A percentile compares a stretch with the other conserved stretches of the same genome.
Conservation (phyloP, 352 stramenopile species). For the Globisporangium cylindrosporum region DNA sequence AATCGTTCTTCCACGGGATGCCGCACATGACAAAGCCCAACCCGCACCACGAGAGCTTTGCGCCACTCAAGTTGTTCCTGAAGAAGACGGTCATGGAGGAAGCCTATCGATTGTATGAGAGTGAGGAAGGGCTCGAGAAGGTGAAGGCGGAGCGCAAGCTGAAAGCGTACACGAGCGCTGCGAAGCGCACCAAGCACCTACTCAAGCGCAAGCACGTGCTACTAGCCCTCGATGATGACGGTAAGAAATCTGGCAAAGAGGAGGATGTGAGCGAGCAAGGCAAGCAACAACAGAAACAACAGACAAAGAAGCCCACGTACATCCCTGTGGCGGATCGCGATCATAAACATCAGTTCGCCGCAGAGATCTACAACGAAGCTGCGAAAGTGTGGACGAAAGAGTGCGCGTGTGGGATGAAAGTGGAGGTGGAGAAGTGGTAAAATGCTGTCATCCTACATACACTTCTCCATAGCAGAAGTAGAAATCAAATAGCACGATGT, state of each 20-base stretch:
- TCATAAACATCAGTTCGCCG: slow-evolving; percentile 55
- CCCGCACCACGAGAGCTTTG: slow-evolving; percentile 61
- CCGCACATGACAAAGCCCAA: slow-evolving; percentile 56
- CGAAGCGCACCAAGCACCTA: slow-evolving; percentile 53
- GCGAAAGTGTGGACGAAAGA: slow-evolving; percentile 46
- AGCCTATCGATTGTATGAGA: slow-evolving; percentile 46
- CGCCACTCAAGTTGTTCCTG: slow-evolving; percentile 63
- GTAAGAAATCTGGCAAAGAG: slow-evolving; percentile 2
- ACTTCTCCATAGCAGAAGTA: neutral
- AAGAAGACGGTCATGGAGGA: slow-evolving; percentile 50
- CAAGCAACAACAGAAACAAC: slow-evolving; percentile 11
- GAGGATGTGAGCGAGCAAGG: neutral
- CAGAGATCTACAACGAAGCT: slow-evolving; percentile 36
- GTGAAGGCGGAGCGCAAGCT: slow-evolving; percentile 48
- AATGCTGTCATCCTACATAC: neutral
- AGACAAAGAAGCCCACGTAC: slow-evolving; percentile 19
- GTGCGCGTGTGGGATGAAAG: slow-evolving; percentile 56
- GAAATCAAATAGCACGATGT: neutral
- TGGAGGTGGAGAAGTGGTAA: slow-evolving; percentile 79
- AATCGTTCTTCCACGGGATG: slow-evolving; percentile 54
- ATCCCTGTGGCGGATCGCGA: slow-evolving; percentile 45
- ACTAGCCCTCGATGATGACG: slow-evolving; percentile 13
- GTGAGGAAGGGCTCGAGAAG: slow-evolving; percentile 34
- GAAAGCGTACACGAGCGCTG: slow-evolving; percentile 45
- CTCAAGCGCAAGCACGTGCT: slow-evolving; percentile 44